Evolutionary conservation across 345 rosid genomes (phyloP), one percentile per base, ranked within the genome.

Genomic region (Leavenworthia alabamica): DNA sequence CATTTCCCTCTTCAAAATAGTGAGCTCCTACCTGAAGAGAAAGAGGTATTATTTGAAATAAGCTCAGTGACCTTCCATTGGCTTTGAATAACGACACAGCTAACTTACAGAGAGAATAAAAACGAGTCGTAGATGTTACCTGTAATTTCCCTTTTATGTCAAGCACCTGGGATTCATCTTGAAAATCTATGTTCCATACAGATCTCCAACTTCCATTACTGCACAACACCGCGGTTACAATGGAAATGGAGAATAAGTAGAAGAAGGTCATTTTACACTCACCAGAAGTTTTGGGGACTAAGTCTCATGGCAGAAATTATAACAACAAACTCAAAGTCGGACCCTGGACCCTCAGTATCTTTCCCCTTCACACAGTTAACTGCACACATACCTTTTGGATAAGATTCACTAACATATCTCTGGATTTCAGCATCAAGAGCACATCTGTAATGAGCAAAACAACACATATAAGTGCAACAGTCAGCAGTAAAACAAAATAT

Each of bases 1-100:
- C 99, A 82, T 93, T 93, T 61, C 99, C 97, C 80, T 93, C 97
- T 71, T 93, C 99, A 71, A 90, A 93, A 75, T 90, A 93, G 78
- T 93, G 99, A 26, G 97, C 97, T 23, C 78, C 91, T 67, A 93
- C 99, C 99, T 89, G 78, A 68, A 54, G 58, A 60, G 48, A 32
- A 70, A 4, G 41, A 24, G 5, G 22, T 15, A 24, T 27, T 27
- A 29, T 35, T 60, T 33, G 56, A 13, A 12, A 33, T 24, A 53
- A 26, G 56, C 44, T 47, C 35, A 29, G 8, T 46, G 19, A 50
- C 15, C 50, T 8, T 63, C 59, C 55, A 28, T 11, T 15, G 59
- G 35, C 28, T 56, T 31, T 58, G 51, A 13, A 33, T 32, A 44
- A 46, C 28, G 29, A 6, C 8, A 27, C 4, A 51, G 29, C 15